Base-by-base conservation (phyloP, 2,329 filamentous ascomycete genomes). In the Nigrospora oryzae region DNA sequence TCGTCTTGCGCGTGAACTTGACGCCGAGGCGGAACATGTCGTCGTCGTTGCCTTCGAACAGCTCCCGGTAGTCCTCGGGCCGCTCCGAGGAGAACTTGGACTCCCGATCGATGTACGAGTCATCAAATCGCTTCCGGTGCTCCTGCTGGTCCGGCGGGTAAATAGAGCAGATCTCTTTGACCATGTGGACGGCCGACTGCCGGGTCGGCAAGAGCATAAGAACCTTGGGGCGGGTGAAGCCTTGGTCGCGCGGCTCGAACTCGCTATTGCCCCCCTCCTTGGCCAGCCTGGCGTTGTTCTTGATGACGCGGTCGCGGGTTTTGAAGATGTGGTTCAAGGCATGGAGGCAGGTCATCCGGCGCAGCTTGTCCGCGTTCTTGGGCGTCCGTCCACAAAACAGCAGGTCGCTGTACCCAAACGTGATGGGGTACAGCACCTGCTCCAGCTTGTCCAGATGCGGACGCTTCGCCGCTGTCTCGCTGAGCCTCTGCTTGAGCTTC, bases 21-120 rank as follows among this genome's bases (percentile, higher is more conserved):
- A 98, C 66, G n/a, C 91, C 93, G 2, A 97, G 71, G 3, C 91
- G 82, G 68, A 97, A 98, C 78, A 94, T 93, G 66, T 98, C 93
- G 61, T 97, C 93, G 61, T 95, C 89, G 60, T 96, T 97, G 47
- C 93, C 93, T 49, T 84, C 84, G 58, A 98, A 98, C 0, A 97
- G 74, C 46, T 95, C 86, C 19, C 78, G 75, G 65, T 95, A 97
- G 62, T 97, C 93, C 3, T 83, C 84, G 0, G 93, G 84, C 58
- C 89, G 88, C 58, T 86, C 81, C 10, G 77, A 70, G 23, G 83
- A 80, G 53, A 89, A 84, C 35, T 78, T 79, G 47, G 82, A 75
- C 17, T 86, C 78, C 35, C 79, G 77, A 28, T 83, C 77, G 7
- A 83, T 74, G 63, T 90, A 98, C 2, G 79, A 79, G 45, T 96